Evolutionary conservation across 768 basidiomycete genomes (phyloP).

Genomic region (Gymnopilus junonius): DNA sequence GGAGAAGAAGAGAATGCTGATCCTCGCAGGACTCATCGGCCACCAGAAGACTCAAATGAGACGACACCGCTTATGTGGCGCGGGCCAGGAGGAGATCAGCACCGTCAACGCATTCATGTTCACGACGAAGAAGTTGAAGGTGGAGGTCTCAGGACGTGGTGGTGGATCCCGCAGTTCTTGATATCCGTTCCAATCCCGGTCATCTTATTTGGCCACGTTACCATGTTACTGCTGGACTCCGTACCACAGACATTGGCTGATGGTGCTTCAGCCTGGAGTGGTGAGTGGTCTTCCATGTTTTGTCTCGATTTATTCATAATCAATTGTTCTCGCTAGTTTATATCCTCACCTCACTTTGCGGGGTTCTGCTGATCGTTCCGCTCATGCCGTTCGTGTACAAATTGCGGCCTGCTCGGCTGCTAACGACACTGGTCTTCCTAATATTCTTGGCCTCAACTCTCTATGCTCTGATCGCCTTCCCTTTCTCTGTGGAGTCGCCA

Average conservation of each 20-base stretch:
- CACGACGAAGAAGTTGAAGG: slow-evolving; percentile 22
- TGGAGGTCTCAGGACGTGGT: slow-evolving; percentile 23
- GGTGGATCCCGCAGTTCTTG: slow-evolving; percentile 36
- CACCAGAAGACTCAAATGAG: slow-evolving; percentile 20
- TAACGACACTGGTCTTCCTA: slow-evolving; percentile 40
- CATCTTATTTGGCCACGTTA: slow-evolving; percentile 30
- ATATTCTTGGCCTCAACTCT: slow-evolving; percentile 48
- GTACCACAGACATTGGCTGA: slow-evolving; percentile 34
- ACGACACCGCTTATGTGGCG: slow-evolving; percentile 25
- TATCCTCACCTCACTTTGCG: slow-evolving; percentile 16
- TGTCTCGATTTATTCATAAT: neutral
- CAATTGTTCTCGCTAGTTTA: slow-evolving; percentile 23
- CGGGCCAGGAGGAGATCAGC: neutral
- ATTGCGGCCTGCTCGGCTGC: slow-evolving; percentile 23
- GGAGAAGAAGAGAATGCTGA: slow-evolving; percentile 16
- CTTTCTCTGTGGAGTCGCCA: slow-evolving; percentile 64
- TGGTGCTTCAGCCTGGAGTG: slow-evolving; percentile 28
- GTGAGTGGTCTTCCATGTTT: slow-evolving; percentile 14
- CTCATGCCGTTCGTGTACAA: slow-evolving; percentile 31
- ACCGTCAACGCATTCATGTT: slow-evolving; percentile 12
- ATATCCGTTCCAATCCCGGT: slow-evolving; percentile 32
- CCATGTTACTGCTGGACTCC: slow-evolving; percentile 28
- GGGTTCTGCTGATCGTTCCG: slow-evolving; percentile 26
- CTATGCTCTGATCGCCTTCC: slow-evolving; percentile 54
- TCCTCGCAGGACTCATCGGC: slow-evolving; percentile 8